Evolutionary conservation across 805 yeast species (phyloP).

Genomic region (Candida michaelii): DNA sequence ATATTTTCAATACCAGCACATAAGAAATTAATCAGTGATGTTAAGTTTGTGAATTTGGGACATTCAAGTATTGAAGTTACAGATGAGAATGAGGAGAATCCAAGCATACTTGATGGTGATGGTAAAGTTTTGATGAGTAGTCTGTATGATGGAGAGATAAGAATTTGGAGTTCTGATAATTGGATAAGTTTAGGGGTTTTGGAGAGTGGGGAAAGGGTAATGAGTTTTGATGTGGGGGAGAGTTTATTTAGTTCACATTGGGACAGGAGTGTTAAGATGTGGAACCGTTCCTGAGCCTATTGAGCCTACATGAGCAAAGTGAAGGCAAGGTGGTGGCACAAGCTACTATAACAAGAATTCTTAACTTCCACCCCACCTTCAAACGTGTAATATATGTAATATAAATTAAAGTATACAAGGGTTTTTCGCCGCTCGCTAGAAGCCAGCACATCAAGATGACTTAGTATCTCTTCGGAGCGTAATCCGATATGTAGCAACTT

Average conservation of each 20-base stretch:
- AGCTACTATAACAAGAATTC: too few species aligned
- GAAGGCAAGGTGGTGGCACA: too few species aligned
- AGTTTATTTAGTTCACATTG: constrained; percentile 69
- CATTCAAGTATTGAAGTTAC: constrained; percentile 20
- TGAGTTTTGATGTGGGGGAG: constrained; percentile 61
- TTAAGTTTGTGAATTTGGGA: constrained; percentile 46
- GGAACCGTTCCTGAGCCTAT: constrained; percentile 30
- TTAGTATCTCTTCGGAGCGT: too few species aligned
- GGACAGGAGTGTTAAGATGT: constrained; percentile 77
- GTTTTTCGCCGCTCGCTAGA: too few species aligned
- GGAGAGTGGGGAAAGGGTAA: constrained; percentile 64
- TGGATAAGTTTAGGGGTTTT: constrained; percentile 62
- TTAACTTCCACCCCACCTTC: too few species aligned
- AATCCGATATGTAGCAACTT: too few species aligned
- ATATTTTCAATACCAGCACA: constrained; percentile 69
- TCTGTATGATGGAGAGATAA: constrained; percentile 71
- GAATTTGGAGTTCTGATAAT: constrained; percentile 61
- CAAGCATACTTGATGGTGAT: constrained; percentile 24
- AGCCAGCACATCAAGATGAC: too few species aligned
- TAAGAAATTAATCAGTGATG: constrained; percentile 64
- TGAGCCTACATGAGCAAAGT: too few species aligned
- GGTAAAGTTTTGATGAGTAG: constrained; percentile 58
- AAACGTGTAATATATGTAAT: too few species aligned
- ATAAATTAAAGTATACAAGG: too few species aligned
- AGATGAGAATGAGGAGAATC: constrained; percentile 31